Base-by-base conservation (phyloP, 176 grass and related monocot genomes). In the Canna indica region DNA sequence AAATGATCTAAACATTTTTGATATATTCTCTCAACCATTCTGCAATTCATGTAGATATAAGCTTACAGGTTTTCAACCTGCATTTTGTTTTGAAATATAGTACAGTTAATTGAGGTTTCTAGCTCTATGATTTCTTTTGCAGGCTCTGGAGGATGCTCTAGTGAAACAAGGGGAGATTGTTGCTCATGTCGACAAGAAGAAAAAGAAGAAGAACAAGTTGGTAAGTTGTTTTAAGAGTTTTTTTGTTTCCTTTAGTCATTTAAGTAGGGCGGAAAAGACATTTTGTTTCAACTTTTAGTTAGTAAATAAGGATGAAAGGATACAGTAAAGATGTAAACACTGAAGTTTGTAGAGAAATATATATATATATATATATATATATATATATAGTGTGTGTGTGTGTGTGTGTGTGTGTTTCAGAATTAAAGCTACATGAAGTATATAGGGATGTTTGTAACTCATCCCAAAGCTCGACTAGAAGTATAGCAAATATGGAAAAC, bases 131-230 rank as follows among this genome's bases (percentile, higher is more conserved):
- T n/a, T 1, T 45, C 61, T 34, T 46, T 31, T 81, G 68, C 77
- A 95, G 93, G 81, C 87, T 11, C 64, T 96, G 45, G 93, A 96
- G 36, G 85, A 87, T 34, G 82, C 83, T 12, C 28, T 64, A 0
- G 75, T 70, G 4, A 84, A 87, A 74, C 88, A 96, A 79, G 75
- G 90, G 83, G 93, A 96, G 79, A 81, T 96, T 47, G 74, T 92
- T 60, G 88, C 93, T 22, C 92, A 92, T 72, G 79, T 92, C 69
- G 93, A 96, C 47, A 96, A 96, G 83, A 96, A 91, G 69, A 83
- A 83, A 36, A 96, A 86, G 74, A 96, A 81, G 77, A 96, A 81
- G 71, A 88, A 75, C 58, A 85, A 81, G 45, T 78, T 96, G 79
- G 93, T 96, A 79, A 81, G 85, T 76, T 57, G 18, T 39, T 26